Conservation (phyloP, 768 basidiomycete species). For the Russula griseocarnosa region DNA sequence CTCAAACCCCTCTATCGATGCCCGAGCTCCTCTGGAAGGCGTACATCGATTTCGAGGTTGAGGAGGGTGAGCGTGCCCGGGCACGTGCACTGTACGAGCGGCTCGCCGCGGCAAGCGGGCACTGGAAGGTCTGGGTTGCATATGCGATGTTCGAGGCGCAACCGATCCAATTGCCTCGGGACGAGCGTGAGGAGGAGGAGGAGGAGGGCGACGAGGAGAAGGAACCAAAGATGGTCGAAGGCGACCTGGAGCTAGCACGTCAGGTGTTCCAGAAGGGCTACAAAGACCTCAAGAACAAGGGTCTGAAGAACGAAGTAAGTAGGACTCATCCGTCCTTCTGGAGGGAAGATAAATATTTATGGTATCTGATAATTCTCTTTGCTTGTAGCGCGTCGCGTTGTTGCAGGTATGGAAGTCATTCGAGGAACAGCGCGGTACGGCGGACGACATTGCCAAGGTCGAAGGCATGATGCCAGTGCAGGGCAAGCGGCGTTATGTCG, state of each 20-base stretch:
- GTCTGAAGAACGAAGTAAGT: conserved; percentile 81
- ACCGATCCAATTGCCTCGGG: conserved; percentile 60
- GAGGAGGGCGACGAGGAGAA: conserved; percentile 45
- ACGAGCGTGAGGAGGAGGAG: conserved; percentile 67
- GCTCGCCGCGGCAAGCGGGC: conserved; percentile 77
- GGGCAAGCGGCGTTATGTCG: conserved; percentile 77
- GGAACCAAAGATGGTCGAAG: conserved; percentile 58
- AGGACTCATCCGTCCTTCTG: not conserved
- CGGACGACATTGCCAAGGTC: conserved; percentile 74
- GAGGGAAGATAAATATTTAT: not conserved
- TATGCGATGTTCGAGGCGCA: conserved; percentile 91
- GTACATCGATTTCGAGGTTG: conserved; percentile 94
- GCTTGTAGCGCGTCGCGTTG: conserved; percentile 74
- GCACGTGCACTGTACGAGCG: conserved; percentile 87
- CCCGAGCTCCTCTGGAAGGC: conserved; percentile 93
- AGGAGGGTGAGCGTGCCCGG: conserved; percentile 85
- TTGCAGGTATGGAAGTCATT: conserved; percentile 95
- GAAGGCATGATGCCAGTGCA: conserved; percentile 92
- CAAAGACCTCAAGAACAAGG: conserved; percentile 75
- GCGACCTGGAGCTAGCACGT: conserved; percentile 65
- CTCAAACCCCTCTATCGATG: conserved; percentile 85
- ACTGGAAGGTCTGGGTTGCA: conserved; percentile 96
- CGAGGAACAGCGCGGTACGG: conserved; percentile 74
- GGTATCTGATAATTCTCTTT: conserved; percentile 14
- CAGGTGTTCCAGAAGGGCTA: conserved; percentile 85